Evolutionary conservation across 2,329 filamentous ascomycete species (phyloP).

Genomic region (Talaromyces pinophilus): DNA sequence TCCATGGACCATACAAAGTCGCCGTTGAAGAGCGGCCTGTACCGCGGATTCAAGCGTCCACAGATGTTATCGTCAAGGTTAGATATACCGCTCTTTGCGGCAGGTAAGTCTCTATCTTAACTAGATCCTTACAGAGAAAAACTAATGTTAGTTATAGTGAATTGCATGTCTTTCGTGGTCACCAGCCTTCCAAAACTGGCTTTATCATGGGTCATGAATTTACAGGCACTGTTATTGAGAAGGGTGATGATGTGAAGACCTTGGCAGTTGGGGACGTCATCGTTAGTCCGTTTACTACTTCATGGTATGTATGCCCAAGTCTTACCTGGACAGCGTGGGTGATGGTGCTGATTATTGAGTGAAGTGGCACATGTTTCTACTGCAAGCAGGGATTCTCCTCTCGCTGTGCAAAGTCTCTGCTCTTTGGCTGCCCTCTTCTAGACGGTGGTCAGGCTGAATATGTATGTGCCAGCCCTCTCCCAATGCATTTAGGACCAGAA

Average conservation of each 20-base stretch:
- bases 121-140: neutral
- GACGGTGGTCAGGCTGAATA: constrained; percentile 83
- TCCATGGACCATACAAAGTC: constrained; percentile 75
- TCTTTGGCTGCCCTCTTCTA: constrained; percentile 70
- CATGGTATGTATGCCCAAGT: constrained; percentile 56
- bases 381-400: constrained; percentile 76
- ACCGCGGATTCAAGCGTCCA: constrained; percentile 68
- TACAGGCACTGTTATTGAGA: constrained; percentile 70
- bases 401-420: constrained; percentile 67
- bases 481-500: neutral
- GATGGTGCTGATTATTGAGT: neutral
- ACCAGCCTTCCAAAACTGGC: constrained; percentile 66
- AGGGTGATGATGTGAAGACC: constrained; percentile 66
- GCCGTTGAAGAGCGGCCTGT: constrained; percentile 77
- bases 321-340: neutral
- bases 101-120: constrained; percentile 58
- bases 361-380: constrained; percentile 75
- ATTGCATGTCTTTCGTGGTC: constrained; percentile 81
- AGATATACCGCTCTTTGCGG: constrained; percentile 82
- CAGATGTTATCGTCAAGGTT: constrained; percentile 81
- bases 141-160: constrained; percentile 47
- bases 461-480: constrained; percentile 41
- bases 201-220: constrained; percentile 81
- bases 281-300: constrained; percentile 80
- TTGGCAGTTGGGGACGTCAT: constrained; percentile 75